These are phyloP conservation scores for Beauveria varroae DNA, from an alignment of 2,329 filamentous ascomycete genomes.

Conservation along the genomic window DNA sequence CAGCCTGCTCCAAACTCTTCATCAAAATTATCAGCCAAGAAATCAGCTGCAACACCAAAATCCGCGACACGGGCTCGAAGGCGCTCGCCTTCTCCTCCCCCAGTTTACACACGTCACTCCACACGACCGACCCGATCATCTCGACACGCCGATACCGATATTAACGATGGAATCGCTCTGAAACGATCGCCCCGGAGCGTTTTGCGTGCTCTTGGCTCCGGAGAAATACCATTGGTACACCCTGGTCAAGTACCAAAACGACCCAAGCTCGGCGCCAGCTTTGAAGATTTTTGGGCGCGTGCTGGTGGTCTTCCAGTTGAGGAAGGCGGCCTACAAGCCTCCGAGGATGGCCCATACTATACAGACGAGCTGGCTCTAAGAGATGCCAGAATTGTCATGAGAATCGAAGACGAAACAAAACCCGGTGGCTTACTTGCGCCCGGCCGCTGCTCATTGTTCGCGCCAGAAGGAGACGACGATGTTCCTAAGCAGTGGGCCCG, in stretches of 20 bases:
- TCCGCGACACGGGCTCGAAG: constrained; percentile 29
- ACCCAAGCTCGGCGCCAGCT: constrained; percentile 44
- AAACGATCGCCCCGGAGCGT: constrained; percentile 39
- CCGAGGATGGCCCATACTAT: constrained; percentile 49
- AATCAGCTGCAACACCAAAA: constrained; percentile 21
- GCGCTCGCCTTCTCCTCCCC: constrained; percentile 34
- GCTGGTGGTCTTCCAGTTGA: constrained; percentile 46
- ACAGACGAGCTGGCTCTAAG: constrained; percentile 55
- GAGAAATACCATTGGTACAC: constrained; percentile 49
- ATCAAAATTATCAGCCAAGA: constrained; percentile 25
- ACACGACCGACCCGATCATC: constrained; percentile 36
- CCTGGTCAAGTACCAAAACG: constrained; percentile 48
- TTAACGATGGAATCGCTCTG: constrained; percentile 15
- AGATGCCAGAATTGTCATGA: constrained; percentile 63
- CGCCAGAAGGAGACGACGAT: constrained; percentile 65
- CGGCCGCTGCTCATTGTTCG: constrained; percentile 62
- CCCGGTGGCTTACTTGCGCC: constrained; percentile 68
- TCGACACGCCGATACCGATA: constrained; percentile 26
- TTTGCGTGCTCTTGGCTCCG: constrained; percentile 33
- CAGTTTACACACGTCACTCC: constrained; percentile 31
- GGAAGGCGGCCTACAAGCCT: constrained; percentile 47
- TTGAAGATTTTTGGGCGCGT: constrained; percentile 50
- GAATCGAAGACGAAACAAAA: constrained; percentile 65
- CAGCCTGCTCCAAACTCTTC: constrained; percentile 16
- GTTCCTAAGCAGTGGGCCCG: constrained; percentile 78